phyloP scores from a whole-genome alignment of 257 asterid genomes.

The Jacaranda mimosifolia region DNA sequence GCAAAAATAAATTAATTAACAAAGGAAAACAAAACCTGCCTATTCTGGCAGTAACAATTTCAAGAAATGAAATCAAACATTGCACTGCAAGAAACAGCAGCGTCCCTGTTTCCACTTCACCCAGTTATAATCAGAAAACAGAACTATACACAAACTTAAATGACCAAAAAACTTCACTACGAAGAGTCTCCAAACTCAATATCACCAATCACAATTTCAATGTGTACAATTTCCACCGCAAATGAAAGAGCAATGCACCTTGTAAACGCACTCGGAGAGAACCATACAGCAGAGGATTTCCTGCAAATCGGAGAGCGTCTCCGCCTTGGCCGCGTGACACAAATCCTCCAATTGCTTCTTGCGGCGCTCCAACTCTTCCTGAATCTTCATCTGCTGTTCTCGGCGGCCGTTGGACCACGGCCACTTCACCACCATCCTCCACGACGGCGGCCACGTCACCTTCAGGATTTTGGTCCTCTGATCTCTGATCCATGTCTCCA shows the following conservation, averaged over 20 bases:
- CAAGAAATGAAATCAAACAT: background rate
- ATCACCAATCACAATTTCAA: conserved; percentile 17
- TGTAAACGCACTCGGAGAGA: conserved; percentile 95
- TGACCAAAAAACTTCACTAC: conserved; percentile 11
- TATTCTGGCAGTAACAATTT: conserved; percentile 1
- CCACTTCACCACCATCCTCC: conserved; percentile 85
- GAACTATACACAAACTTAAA: conserved; percentile 12
- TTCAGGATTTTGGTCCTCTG: conserved; percentile 74
- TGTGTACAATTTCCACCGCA: background rate
- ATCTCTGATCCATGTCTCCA: conserved; percentile 95
- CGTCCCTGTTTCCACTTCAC: conserved; percentile 10
- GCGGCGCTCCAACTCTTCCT: conserved; percentile 74
- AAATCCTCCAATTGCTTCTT: conserved; percentile 85
- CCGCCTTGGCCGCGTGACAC: conserved; percentile 85
- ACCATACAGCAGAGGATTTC: conserved; percentile 98
- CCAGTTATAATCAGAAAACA: conserved; percentile 9
- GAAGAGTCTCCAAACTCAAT: background rate
- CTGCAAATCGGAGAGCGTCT: conserved; percentile 87
- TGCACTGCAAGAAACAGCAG: background rate
- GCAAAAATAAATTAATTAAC: background rate
- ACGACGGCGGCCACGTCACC: conserved; percentile 86
- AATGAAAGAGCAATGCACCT: conserved; percentile 53
- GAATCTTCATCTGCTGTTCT: conserved; percentile 71
- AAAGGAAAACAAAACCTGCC: background rate
- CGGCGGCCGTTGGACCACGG: conserved; percentile 82